Base-by-base conservation (phyloP, 2,329 filamentous ascomycete species). In the Pseudocercospora macadamiae region DNA sequence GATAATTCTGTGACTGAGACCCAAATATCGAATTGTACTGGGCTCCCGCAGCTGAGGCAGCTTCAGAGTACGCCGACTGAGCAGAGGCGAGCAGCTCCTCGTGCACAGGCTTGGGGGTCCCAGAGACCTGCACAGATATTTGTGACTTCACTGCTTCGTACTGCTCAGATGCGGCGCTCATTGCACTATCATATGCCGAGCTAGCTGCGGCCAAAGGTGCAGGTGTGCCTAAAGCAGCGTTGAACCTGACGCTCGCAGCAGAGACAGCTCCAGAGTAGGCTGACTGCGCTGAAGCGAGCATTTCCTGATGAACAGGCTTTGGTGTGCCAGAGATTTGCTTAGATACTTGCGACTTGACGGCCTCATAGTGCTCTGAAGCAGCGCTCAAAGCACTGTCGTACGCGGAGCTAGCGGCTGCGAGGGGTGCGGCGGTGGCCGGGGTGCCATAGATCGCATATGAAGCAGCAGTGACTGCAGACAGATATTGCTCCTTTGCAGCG, bases 61-160 rank as follows among this genome's bases (percentile, higher is more conserved):
- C 87, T 26, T 83, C 82, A 32, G 87, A 86, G 69, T 91, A 91
- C 1, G 83, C 88, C 5, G 79, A 82, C 5, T 87, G 86, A 7
- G 89, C 83, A 0, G 88, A 89, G 9, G 86, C 83, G 9, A 90
- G 77, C 71, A 91, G 82, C 61, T 89, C 79, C 65, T 89, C 80
- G 61, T 91, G 86, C 3, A 84, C 80, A 5, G 89, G 88, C 68
- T 89, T 84, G 1, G 88, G 84, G 18, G 86, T 86, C 23, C 88
- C 89, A 23, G 83, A 86, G 37, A 90, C 82, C 67, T 90, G 83
- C 3, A 80, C 82, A 1, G 87, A 90, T 2, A 89, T 80, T 23
- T 85, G 79, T 1, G 88, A 87, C 66, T 86, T 84, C 6, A 88
- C 89, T 16, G 85, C 84, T 0, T 82, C 81, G 65, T 90, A 90